Evolutionary conservation across 164 flowering plant species (phyloP).

Genomic region (Stephania yunnanensis): DNA sequence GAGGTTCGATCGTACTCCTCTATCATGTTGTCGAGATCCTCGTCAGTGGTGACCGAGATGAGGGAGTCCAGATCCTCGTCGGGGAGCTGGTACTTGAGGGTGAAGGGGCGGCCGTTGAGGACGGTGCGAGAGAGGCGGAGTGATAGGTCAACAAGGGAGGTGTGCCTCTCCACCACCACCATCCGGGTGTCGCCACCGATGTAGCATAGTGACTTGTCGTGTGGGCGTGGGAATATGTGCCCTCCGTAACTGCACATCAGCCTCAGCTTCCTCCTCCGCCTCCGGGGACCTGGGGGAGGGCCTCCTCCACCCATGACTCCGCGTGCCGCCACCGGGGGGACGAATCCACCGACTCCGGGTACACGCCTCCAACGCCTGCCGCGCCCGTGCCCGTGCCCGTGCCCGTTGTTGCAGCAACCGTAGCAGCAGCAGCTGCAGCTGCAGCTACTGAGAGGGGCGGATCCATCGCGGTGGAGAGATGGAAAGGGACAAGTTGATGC

Average conservation of each 20-base stretch:
- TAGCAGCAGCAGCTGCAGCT: too few relatives aligned
- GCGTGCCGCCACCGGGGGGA: slow-evolving; percentile 55
- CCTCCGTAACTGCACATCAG: slow-evolving; percentile 97
- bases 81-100: slow-evolving; percentile 84
- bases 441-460: slow-evolving; percentile 4
- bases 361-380: too few relatives aligned
- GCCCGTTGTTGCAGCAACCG: slow-evolving; percentile 18
- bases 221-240: slow-evolving; percentile 85
- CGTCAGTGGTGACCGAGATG: slow-evolving; percentile 82
- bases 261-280: slow-evolving; percentile 58
- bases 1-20: slow-evolving; percentile 78
- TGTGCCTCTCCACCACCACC: slow-evolving; percentile 64
- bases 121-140: slow-evolving; percentile 54
- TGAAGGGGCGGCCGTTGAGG: slow-evolving; percentile 41
- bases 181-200: slow-evolving; percentile 90
- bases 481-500: neutral
- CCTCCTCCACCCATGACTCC: slow-evolving; percentile 44
- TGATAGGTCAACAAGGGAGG: slow-evolving; percentile 53
- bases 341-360: slow-evolving; percentile 53
- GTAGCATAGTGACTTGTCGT: slow-evolving; percentile 79
- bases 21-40: slow-evolving; percentile 92
- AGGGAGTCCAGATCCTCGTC: slow-evolving; percentile 84
- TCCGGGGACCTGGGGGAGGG: slow-evolving; percentile 13
- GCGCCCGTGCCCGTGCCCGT: too few relatives aligned
- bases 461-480: neutral